Base-by-base conservation (phyloP, 352 stramenopile species). In the Phytophthora pisi region DNA sequence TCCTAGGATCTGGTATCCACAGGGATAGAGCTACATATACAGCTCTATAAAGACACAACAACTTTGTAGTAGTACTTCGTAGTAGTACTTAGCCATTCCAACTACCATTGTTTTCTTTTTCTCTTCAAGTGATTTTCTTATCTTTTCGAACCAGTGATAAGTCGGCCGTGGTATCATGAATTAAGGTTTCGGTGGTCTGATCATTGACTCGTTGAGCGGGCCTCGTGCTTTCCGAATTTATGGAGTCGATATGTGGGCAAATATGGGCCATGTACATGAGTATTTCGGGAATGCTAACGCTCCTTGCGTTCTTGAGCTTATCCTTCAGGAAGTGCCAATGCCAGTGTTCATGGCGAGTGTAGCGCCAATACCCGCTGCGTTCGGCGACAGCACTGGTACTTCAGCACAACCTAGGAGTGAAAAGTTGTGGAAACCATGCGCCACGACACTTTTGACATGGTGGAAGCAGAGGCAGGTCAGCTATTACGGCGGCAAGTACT, bases 1-100 rank as follows among this genome's bases (percentile, higher is more conserved):
- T 60, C 54, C 54, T 16, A 43, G 24, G 11, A 49, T 36, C 13
- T 59, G 52, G 36, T 23, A 34, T 20, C 52, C 52, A 31, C 52
- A 59, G 26, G 52, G 36, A 13, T 59, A 59, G 20, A 20, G 20
- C 20, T 20, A 20, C 20, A 20, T 20, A 20, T 0, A 20, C 20
- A 20, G 20, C 20, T 20, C 20, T 20, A 20, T 20, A 20, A 20
- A 20, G 20, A 20, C 20, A 20, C 20, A 20, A 20, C 20, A 20
- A 20, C 20, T 20, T 20, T 20, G 20, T 20, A 20, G 20, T 26
- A 20, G 20, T 20, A 20, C 20, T 20, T 20, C 20, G 20, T 20
- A 20, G 20, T 20, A 1, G 20, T 20, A 20, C 20, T 20, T 20
- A 20, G 20, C 20, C 20, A 20, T 20, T 20, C 20, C 20, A 20